Evolutionary conservation across 2,329 filamentous ascomycete genomes (phyloP).

Genomic region (Colletotrichum acutatum): DNA sequence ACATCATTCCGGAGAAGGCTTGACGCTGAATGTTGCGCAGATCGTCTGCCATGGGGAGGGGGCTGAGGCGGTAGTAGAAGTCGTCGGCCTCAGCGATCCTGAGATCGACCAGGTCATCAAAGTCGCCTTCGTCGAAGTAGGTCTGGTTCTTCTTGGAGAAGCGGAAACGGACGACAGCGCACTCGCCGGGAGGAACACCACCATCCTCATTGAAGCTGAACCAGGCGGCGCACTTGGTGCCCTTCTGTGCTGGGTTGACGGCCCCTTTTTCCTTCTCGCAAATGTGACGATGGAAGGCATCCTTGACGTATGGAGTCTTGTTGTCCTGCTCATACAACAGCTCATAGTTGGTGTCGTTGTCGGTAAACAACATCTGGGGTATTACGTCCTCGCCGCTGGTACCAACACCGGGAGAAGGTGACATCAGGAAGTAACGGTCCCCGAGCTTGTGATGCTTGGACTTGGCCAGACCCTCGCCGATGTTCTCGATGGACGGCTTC

Average conservation of each 20-base stretch:
- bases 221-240: constrained; percentile 93
- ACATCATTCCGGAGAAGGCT: constrained; percentile 96
- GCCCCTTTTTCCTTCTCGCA: constrained; percentile 83
- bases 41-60: constrained; percentile 92
- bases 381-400: constrained; percentile 83
- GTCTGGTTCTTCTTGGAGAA: constrained; percentile 79
- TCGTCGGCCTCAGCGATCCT: constrained; percentile 92
- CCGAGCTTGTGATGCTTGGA: constrained; percentile 86
- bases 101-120: constrained; percentile 90
- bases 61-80: constrained; percentile 94
- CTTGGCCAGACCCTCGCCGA: constrained; percentile 75
- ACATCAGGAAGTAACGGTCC: constrained; percentile 84
- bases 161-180: constrained; percentile 93
- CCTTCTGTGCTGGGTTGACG: constrained; percentile 81
- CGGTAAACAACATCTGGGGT: constrained; percentile 89
- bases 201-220: constrained; percentile 91
- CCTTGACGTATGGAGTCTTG: constrained; percentile 87
- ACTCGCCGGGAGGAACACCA: constrained; percentile 89
- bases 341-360: constrained; percentile 93
- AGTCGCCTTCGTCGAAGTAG: constrained; percentile 91
- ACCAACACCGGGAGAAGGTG: constrained; percentile 88
- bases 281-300: constrained; percentile 91
- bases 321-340: constrained; percentile 83
- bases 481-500: constrained; percentile 81
- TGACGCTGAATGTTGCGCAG: constrained; percentile 95